Evolutionary conservation across 352 stramenopile species (phyloP), one percentile per base, ranked within the genome.

Genomic region (Chrysophaeum taylorii): DNA sequence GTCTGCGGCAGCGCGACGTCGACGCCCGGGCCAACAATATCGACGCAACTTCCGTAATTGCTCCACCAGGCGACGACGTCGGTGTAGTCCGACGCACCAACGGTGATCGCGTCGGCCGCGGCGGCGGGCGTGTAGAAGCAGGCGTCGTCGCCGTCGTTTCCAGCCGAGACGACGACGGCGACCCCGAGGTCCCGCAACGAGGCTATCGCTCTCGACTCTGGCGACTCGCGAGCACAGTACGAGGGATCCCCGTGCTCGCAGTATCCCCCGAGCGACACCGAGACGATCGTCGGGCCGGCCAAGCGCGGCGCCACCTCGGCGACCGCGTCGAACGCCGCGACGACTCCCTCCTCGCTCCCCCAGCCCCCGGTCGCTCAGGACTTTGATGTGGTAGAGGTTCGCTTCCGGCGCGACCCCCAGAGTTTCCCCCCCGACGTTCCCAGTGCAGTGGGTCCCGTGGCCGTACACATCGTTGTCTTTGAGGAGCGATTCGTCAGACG

Each of bases 41-140:
- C 72, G 0, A 76, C 67, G 69, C 67, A 73, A n/a, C 7, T 1
- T 12, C 72, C 72, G 42, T 66, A 71, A 45, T 74, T 71, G 25
- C 31, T 52, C 53, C 64, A 76, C 27, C 18, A 63, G 1, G 68
- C n/a, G 14, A 39, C 14, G 18, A 12, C 31, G 35, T 76, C 72
- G 61, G 12, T 9, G 0, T 9, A 9, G 31, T 52, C 31, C 2
- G 33, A 31, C 38, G 69, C 53, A 25, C 33, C 69, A 7, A 69
- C 50, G 29, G 69, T 69, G 48, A 69, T 60, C 1, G 69, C 69
- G 33, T 2, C 42, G 2, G 2, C 23, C 37, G 69, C 27, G 4
- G 69, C 50, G 31, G 29, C 54, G 39, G 69, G 69, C 38, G 53
- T 27, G n/a, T 27, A 33, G 21, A 23, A 33, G 27, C 36, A 52